Evolutionary conservation across 306 rosid species (phyloP), one percentile per base, ranked within the genome.

Genomic region (Casuarina equisetifolia): DNA sequence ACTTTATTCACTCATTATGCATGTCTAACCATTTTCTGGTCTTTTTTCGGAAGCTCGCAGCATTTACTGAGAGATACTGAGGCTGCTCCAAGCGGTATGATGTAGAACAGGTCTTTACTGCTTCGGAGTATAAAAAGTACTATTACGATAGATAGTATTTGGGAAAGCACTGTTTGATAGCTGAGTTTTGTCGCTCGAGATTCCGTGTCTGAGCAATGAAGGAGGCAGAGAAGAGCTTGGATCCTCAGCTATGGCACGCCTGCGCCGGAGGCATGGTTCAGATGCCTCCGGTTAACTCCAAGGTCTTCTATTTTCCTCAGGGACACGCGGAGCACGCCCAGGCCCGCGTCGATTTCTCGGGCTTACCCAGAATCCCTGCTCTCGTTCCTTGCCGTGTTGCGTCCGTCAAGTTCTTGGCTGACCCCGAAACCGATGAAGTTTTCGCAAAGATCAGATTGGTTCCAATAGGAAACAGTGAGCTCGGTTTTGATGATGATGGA

Each of bases 201-300:
- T 43, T 7, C 57, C 50, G 61, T 70, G 35, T 70, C 15, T 40
- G 15, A 39, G 72, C 55, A 76, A 92, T 92, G 98, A 92, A 82
- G 74, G 97, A 86, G 73, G 78, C 61, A 1, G 94, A 86, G 43
- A 90, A 86, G 55, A 84, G 81, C 59, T 90, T 96, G 83, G 97
- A 96, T 87, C 91, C 99, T 39, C 96, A 91, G 61, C 93, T 96
- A 71, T 96, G 99, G 99, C 98, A 92, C 78, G 99, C 99, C 8
- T 96, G 99, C 43, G 99, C 99, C 0, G 98, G 99, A 25, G 87
- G 97, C 46, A 96, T 96, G 98, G 98, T 96, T 74, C 93, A 92
- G 79, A 90, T 92, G 92, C 98, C 98, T 16, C 70, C 81, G n/a
- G 85, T 87, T 75, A 92, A 87, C 91, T 90, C 97, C 0, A 91